A percentile compares a stretch with the other conserved stretches of the same genome.
phyloP scores from a whole-genome alignment of 495 filamentous ascomycete genomes.

The Xylaria cubensis region DNA sequence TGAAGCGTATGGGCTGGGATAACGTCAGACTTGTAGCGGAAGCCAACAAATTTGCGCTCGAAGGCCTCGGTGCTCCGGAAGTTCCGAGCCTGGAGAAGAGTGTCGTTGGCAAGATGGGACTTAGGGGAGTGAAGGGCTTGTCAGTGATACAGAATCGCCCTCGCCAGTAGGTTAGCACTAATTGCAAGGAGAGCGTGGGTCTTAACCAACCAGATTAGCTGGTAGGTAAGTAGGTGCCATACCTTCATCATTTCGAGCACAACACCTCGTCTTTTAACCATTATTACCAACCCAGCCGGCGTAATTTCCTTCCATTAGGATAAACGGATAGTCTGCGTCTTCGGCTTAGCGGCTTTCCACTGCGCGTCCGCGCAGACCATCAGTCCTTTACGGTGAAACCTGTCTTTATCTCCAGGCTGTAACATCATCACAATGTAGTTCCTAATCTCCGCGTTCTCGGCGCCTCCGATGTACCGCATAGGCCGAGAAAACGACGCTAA shows the following conservation, averaged over 20 bases:
- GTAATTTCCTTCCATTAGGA: too few species aligned
- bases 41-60: constrained; percentile 53
- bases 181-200: background rate
- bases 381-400: too few species aligned
- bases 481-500: too few species aligned
- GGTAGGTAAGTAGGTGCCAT: constrained; percentile 5
- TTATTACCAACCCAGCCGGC: too few species aligned
- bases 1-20: constrained; percentile 52
- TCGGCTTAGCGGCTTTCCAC: too few species aligned
- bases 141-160: constrained; percentile 21
- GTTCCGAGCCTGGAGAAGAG: constrained; percentile 52
- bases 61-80: constrained; percentile 53
- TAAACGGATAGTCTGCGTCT: too few species aligned
- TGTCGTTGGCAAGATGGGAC: constrained; percentile 59
- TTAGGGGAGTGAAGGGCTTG: constrained; percentile 54
- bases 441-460: too few species aligned
- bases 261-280: constrained; percentile 3
- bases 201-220: background rate
- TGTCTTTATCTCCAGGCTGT: too few species aligned
- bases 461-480: too few species aligned
- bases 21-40: constrained; percentile 46
- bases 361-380: too few species aligned
- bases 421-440: too few species aligned
- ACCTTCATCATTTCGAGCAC: constrained; percentile 5
- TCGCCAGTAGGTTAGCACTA: constrained; percentile 1